Conservation (phyloP, 441 rosid species). For the Codiaeum variegatum region DNA sequence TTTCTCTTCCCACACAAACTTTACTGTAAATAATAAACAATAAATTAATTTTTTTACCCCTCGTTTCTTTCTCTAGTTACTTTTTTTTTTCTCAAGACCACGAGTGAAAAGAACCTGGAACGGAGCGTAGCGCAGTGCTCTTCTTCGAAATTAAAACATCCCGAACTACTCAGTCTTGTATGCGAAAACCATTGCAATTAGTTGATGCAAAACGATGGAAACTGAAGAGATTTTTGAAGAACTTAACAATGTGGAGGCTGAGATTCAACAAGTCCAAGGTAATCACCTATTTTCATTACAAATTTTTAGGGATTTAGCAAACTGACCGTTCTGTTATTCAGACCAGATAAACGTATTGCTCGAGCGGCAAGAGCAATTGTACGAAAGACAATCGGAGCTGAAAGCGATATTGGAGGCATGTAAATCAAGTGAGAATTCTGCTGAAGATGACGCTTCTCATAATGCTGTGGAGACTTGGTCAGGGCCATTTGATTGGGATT, state of each 20-base stretch:
- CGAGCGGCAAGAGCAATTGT: constrained; percentile 67
- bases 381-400: constrained; percentile 66
- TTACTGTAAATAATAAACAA: no score
- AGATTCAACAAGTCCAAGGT: constrained; percentile 19
- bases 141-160: no score
- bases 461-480: constrained; percentile 56
- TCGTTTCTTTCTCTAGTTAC: no score
- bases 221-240: constrained; percentile 7
- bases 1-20: no score
- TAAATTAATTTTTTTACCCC: no score
- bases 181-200: no score
- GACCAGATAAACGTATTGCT: constrained; percentile 66
- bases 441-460: not conserved
- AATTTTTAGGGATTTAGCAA: not conserved
- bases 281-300: not conserved
- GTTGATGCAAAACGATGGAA: constrained; percentile 1
- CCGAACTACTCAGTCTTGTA: no score
- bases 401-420: constrained; percentile 55
- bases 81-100: no score
- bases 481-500: constrained; percentile 80
- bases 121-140: no score
- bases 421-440: constrained; percentile 19
- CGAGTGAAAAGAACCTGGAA: no score
- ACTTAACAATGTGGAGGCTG: constrained; percentile 12
- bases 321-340: constrained; percentile 12